A percentile compares a stretch with the other conserved stretches of the same genome.
phyloP scores from a whole-genome alignment of 805 yeast genomes.

The Saccharomyces eubayanus region DNA sequence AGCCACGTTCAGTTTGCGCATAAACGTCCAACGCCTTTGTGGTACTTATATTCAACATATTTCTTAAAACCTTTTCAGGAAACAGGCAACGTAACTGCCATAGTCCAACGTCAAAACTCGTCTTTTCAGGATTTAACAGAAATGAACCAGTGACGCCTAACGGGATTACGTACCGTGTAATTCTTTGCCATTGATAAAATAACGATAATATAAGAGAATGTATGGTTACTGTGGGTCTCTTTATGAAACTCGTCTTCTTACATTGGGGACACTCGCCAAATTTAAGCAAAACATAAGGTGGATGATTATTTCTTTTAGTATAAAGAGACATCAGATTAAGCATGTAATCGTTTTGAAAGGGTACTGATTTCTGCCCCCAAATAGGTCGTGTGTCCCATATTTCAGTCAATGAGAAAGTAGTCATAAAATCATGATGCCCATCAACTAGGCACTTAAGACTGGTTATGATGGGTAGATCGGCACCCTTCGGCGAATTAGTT shows the following conservation, averaged over 20 bases:
- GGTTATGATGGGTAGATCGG: neutral
- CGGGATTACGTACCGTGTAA: constrained; percentile 3
- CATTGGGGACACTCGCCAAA: constrained; percentile 19
- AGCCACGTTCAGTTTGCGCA: constrained; percentile 16
- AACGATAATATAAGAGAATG: neutral
- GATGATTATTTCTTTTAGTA: constrained; percentile 4
- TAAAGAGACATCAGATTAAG: neutral
- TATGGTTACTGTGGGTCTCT: constrained; percentile 1
- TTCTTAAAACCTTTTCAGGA: constrained; percentile 20
- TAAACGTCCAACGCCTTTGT: constrained; percentile 26
- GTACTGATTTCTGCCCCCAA: neutral
- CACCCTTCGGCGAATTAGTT: neutral
- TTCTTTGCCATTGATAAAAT: neutral
- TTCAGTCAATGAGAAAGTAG: neutral
- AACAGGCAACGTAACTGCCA: constrained; percentile 24
- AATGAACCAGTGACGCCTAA: neutral
- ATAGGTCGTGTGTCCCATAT: neutral
- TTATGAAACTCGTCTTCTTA: constrained; percentile 10
- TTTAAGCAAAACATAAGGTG: constrained; percentile 6
- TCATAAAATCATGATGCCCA: neutral
- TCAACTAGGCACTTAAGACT: neutral
- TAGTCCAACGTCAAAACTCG: constrained; percentile 18
- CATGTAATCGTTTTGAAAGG: neutral
- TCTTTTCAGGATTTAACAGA: constrained; percentile 12
- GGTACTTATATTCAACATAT: constrained; percentile 19